Conservation (phyloP, 2,329 filamentous ascomycete species). For the Diaporthe aspalathi region DNA sequence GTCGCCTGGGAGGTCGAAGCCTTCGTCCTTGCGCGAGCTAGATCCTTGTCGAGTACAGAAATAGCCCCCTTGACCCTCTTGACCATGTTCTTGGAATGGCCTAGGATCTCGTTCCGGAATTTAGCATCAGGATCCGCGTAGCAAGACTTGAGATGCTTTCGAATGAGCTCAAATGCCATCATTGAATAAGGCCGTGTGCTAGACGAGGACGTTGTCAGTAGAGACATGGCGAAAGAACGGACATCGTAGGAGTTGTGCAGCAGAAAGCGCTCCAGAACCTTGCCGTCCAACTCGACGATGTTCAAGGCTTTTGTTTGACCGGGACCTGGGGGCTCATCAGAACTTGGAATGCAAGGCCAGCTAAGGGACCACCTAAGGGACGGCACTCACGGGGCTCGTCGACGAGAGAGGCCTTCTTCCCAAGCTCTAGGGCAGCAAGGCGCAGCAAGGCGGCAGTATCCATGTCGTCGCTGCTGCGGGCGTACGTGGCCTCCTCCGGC, state of each 20-base stretch:
- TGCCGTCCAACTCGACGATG: conserved; percentile 51
- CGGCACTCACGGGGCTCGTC: conserved; percentile 69
- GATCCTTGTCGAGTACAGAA: conserved; percentile 62
- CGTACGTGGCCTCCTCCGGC: conserved; percentile 34
- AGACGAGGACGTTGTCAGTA: conserved; percentile 80
- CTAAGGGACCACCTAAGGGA: conserved; percentile 38
- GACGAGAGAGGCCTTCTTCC: conserved; percentile 76
- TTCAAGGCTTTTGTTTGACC: conserved; percentile 40
- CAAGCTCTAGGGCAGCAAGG: conserved; percentile 75
- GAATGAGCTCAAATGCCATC: conserved; percentile 71
- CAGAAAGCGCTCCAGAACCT: conserved; percentile 63
- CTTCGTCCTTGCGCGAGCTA: conserved; percentile 48
- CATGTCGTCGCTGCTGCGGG: conserved; percentile 54
- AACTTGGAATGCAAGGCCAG: conserved; percentile 33
- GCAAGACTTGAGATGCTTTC: conserved; percentile 74
- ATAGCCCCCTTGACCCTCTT: conserved; percentile 78
- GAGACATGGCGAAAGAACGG: conserved; percentile 82
- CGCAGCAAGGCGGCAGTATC: conserved; percentile 69
- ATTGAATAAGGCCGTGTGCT: conserved; percentile 78
- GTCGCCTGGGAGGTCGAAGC: background rate
- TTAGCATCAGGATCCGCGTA: conserved; percentile 89
- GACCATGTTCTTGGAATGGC: conserved; percentile 79
- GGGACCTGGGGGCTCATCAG: conserved; percentile 44
- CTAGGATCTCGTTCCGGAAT: conserved; percentile 83
- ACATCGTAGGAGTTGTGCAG: conserved; percentile 71